These are phyloP conservation scores for Xerocomus potaroensis DNA, from an alignment of 768 basidiomycete genomes.

Conservation along the genomic window DNA sequence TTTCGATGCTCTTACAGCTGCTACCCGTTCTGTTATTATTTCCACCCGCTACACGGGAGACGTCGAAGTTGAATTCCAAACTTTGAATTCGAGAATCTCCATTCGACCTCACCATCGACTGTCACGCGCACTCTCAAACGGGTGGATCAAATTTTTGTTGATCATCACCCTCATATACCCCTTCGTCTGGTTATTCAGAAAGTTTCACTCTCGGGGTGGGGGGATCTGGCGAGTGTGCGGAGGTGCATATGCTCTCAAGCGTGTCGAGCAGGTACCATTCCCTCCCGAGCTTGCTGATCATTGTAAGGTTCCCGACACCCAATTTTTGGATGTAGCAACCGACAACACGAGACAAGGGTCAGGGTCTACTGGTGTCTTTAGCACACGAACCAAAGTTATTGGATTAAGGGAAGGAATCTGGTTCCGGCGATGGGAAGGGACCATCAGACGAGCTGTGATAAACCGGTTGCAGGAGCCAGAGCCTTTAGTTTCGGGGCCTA, in stretches of 20 bases:
- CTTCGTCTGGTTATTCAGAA: conserved; percentile 76
- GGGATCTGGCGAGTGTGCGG: conserved; percentile 76
- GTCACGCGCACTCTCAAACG: conserved; percentile 63
- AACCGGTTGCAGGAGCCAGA: conserved; percentile 33
- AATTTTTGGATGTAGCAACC: conserved; percentile 1
- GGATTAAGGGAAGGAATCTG: conserved; percentile 74
- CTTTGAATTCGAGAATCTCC: conserved; percentile 45
- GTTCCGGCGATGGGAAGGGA: conserved; percentile 73
- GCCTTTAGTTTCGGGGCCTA: conserved; percentile 33
- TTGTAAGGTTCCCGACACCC: conserved; percentile 1
- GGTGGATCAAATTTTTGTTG: conserved; percentile 66
- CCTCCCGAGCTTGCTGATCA: conserved; percentile 5
- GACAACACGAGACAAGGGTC: conserved; percentile 7
- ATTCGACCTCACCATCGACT: conserved; percentile 65
- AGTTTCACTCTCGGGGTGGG: conserved; percentile 62
- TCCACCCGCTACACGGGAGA: conserved; percentile 38
- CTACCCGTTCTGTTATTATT: conserved; percentile 34
- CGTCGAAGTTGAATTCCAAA: conserved; percentile 46
- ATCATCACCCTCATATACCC: conserved; percentile 72
- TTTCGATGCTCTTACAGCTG: conserved; percentile 36
- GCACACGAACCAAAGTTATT: conserved; percentile 35
- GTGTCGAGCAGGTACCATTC: conserved; percentile 21
- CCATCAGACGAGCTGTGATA: conserved; percentile 58
- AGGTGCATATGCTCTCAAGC: conserved; percentile 69
- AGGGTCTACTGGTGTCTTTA: conserved; percentile 29